Base-by-base conservation (phyloP, 2,329 filamentous ascomycete species). In the Alternaria panax region DNA sequence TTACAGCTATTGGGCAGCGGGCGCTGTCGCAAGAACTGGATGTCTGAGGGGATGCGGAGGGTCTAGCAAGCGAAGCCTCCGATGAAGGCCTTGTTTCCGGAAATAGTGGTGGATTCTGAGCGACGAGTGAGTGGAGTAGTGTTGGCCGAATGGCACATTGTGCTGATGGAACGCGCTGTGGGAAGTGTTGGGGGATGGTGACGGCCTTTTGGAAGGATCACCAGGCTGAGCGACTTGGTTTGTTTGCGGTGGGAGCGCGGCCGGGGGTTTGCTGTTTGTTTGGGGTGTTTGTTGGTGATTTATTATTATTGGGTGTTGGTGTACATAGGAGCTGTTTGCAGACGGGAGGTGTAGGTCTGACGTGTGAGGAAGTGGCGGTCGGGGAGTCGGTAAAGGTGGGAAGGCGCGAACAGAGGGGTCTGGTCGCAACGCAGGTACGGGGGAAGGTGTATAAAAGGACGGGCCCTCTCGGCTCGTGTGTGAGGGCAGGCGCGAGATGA, bases 61-160 rank as follows among this genome's bases (percentile, higher is more conserved):
- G 22, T 75, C 76, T 79, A 78, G 71, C 69, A 78, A 70, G 71
- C 68, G 68, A 73, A 70, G 67, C 69, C 73, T 78, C 68, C 71
- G 59, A 66, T 60, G 70, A 76, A 78, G 74, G 75, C 68, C 76
- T 79, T 79, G 77, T 75, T 76, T 73, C 66, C 67, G 64, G 66
- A 68, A 70, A 63, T 54, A 56, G 63, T 70, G 75, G 74, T 75
- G 72, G 75, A 67, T 70, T 71, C 75, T 78, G 78, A 77, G 77
- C 73, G 77, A 78, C 77, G 72, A 74, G 70, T 79, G 78, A 80
- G 78, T 79, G 78, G 75, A 78, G 77, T 71, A 69, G 65, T 66
- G 62, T 67, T 63, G 68, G 68, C 66, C 63, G 68, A 67, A 68
- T 67, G 68, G 71, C 69, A 67, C 78, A 79, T 80, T 69, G 69